Evolutionary conservation across 78 protist genomes (phyloP).

Genomic region (Dictyostelium firmibasis): DNA sequence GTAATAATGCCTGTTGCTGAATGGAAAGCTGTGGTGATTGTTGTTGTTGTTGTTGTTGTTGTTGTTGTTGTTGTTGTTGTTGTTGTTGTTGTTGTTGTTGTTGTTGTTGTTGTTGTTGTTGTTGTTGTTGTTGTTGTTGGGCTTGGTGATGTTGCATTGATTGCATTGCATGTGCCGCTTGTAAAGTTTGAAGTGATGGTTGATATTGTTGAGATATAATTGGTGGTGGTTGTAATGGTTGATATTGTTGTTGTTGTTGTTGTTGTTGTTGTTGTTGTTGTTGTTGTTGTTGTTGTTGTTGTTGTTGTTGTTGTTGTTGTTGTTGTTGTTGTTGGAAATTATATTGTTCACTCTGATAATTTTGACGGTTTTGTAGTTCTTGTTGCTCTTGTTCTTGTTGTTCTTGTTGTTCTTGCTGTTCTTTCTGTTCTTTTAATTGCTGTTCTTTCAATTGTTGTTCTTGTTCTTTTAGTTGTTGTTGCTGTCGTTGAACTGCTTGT

Average conservation of each 20-base stretch:
- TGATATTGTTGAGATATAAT: background rate
- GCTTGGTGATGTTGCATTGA: background rate
- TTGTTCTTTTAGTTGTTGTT: background rate
- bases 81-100: conserved; percentile 8
- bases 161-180: background rate
- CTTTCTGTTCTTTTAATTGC: background rate
- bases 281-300: background rate
- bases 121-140: background rate
- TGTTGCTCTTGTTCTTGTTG: background rate
- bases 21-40: background rate
- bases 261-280: background rate
- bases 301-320: conserved; percentile 2
- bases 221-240: conserved; percentile 13
- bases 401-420: background rate
- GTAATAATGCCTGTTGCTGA: conserved; percentile 6
- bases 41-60: background rate
- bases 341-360: background rate
- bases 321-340: too few species aligned
- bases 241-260: background rate
- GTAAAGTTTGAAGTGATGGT: background rate
- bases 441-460: background rate
- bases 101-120: too few species aligned
- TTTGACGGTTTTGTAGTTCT: background rate
- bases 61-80: background rate
- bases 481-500: background rate